These are phyloP conservation scores for Trypanosomatidae sp. DNA, from an alignment of 208 protist species.

Conservation along the genomic window DNA sequence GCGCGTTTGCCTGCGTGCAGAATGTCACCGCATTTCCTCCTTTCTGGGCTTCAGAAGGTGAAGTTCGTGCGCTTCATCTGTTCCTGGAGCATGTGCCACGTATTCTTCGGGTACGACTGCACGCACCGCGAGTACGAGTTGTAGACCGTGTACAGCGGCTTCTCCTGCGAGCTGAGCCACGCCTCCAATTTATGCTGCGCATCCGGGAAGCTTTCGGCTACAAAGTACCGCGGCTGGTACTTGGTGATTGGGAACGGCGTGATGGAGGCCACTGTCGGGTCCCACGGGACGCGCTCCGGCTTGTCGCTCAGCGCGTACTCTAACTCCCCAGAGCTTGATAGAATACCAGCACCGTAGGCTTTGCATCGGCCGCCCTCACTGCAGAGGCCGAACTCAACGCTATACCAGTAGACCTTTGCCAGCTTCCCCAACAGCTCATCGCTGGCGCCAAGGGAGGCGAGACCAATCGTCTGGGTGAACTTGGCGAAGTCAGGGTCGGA, in stretches of 20 bases:
- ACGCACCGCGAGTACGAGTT: slow-evolving; percentile 91
- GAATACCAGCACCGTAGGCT: slow-evolving; percentile 95
- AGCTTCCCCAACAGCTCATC: slow-evolving; percentile 94
- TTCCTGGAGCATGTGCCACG: slow-evolving; percentile 59
- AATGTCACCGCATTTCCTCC: not conserved
- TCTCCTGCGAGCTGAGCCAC: slow-evolving; percentile 75
- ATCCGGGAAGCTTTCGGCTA: slow-evolving; percentile 90
- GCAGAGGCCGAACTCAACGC: slow-evolving; percentile 96
- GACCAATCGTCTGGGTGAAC: slow-evolving; percentile 97
- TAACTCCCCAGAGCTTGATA: slow-evolving; percentile 95
- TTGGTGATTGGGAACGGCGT: slow-evolving; percentile 92
- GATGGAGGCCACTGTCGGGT: slow-evolving; percentile 53
- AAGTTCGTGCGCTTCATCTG: slow-evolving; percentile 42
- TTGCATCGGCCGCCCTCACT: slow-evolving; percentile 81
- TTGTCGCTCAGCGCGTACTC: slow-evolving; percentile 51
- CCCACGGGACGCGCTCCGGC: slow-evolving; percentile 63
- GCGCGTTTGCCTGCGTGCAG: not conserved
- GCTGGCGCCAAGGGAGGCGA: slow-evolving; percentile 95
- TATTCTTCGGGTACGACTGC: slow-evolving; percentile 78
- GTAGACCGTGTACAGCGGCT: slow-evolving; percentile 89
- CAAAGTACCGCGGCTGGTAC: slow-evolving; percentile 95
- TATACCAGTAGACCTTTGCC: slow-evolving; percentile 96
- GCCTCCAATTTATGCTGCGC: slow-evolving; percentile 86
- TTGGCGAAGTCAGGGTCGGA: slow-evolving; percentile 96
- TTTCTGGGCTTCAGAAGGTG: slow-evolving; percentile 23